phyloP scores from a whole-genome alignment of 345 rosid genomes.

The Heritiera fomes region DNA sequence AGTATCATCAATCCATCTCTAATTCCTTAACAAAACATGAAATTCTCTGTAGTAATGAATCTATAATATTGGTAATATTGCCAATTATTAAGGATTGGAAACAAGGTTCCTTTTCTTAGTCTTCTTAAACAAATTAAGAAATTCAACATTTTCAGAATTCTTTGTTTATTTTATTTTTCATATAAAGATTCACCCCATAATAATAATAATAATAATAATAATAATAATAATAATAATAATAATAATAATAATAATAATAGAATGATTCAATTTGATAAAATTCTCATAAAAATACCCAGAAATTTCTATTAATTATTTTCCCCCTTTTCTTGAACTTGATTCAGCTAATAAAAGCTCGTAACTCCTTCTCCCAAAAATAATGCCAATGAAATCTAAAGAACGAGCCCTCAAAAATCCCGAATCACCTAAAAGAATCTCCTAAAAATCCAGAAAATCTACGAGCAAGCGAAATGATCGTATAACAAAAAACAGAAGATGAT shows the following conservation, averaged over 20 bases:
- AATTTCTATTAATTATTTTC: not conserved
- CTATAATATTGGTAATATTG: no score
- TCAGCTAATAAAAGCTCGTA: constrained; percentile 7
- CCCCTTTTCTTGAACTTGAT: not conserved
- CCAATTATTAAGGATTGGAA: no score
- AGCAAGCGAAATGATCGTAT: not conserved
- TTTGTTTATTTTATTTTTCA: not conserved
- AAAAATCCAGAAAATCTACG: not conserved
- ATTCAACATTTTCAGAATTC: no score
- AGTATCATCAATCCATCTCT: not conserved
- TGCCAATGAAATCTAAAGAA: not conserved
- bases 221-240: no score
- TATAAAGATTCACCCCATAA: not conserved
- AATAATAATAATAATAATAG: no score
- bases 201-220: no score
- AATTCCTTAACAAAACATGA: not conserved
- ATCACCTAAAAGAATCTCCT: not conserved
- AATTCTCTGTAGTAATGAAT: not conserved
- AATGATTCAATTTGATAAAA: not conserved
- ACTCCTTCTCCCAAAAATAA: no score
- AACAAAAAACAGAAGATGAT: not conserved
- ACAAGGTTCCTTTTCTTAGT: no score
- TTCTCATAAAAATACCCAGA: not conserved
- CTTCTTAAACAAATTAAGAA: no score
- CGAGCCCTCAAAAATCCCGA: not conserved